Base-by-base conservation (phyloP, 352 stramenopile genomes). In the Phytophthora crassamura region DNA sequence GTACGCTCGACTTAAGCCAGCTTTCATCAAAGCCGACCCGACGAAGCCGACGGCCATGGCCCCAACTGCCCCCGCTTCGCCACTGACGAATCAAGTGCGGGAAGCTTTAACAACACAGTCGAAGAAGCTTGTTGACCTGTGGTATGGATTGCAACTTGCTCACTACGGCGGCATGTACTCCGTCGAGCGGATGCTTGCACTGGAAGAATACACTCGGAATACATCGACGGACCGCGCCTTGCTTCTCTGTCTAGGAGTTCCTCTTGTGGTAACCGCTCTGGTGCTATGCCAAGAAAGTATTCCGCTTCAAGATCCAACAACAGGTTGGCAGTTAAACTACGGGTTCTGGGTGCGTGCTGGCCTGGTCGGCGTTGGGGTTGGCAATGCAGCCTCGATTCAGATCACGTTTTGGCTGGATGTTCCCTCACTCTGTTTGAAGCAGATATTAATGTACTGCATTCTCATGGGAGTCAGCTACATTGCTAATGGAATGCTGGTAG, bases 151-250 rank as follows among this genome's bases (percentile, higher is more conserved):
- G 0, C 64, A 68, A n/a, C 36, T 68, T 2, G 45, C 50, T 12
- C 64, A 64, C 25, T 72, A 54, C 20, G 57, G 64, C 25, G 64
- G 64, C 0, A 72, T 64, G 59, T 72, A 68, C 33, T 72, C 64
- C 0, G 33, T 68, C 16, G 64, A 72, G 45, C 30, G 64, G 16
- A 59, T 67, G 64, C 46, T 72, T 42, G 57, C 64, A 18, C 28
- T 72, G 7, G 64, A 72, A 53, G 64, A 72, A 47, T 72, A 72
- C 12, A 51, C 52, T 20, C 43, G 43, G 38, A 63, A 39, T 0
- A 68, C 58, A 1, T 54, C 64, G 3, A 9, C 68, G 7, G n/a
- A 43, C 15, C 43, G 51, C 18, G 64, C 64, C 15, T 12, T 68
- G 9, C 25, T 68, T 12, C 33, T 72, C 10, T 58, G n/a, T 7